Base-by-base conservation (phyloP, 2,329 filamentous ascomycete species). In the Monosporascus sp. region DNA sequence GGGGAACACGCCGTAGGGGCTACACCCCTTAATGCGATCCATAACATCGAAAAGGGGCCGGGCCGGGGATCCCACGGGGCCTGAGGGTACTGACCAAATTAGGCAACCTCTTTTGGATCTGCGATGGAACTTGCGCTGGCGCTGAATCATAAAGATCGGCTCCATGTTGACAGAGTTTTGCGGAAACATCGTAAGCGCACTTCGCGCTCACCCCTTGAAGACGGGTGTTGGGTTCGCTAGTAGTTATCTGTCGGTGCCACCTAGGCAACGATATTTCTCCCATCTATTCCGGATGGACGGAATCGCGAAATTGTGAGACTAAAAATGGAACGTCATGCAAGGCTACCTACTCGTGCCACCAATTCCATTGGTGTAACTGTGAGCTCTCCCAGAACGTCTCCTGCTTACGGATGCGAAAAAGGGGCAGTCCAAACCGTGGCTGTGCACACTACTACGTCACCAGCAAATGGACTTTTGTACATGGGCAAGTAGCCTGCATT, bases 111-210 rank as follows among this genome's bases (percentile, higher is more conserved):
- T 68, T 37, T 63, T 63, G 28, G 65, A 67, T 51, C 66, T 62
- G 45, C 66, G 64, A 52, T 69, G 66, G 44, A 68, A 68, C 58
- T 63, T 66, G 51, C 66, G 65, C 55, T 68, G 66, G 28, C 66
- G 62, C 47, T 65, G 63, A 37, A 54, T 46, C 31, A 59, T 48
- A n/a, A 57, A 50, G 20, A 56, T 54, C 41, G 59, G 55, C 52
- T 62, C 60, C 51, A 56, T 55, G 37, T 51, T 49, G 44, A 51
- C 48, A 59, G 61, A 53, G 45, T 14, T 54, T 35, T 44, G 43
- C 35, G 38, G 50, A 49, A 20, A 40, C 7, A 17, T 6, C 7
- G 55, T 57, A 49, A 44, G 48, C 47, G 45, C 50, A 52, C 15
- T 54, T 53, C 47, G 51, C 49, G 35, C 26, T n/a, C 22, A 26